Conservation (phyloP, 768 basidiomycete species). For the Lactarius hengduanensis region DNA sequence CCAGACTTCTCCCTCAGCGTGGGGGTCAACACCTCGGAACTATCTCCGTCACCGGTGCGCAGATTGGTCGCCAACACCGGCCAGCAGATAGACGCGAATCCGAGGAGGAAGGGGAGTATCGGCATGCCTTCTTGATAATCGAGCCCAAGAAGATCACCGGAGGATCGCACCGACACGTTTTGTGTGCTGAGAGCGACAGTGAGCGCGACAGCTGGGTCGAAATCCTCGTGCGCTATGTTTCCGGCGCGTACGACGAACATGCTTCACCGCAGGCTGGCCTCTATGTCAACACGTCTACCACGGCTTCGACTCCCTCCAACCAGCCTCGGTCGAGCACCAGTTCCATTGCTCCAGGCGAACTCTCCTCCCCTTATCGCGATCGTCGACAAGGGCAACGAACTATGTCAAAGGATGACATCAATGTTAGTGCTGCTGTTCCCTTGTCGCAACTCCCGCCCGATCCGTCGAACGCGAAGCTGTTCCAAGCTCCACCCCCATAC, state of each 20-base stretch:
- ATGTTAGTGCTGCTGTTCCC: constrained; percentile 52
- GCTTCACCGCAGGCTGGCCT: constrained; percentile 23
- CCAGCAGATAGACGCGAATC: constrained; percentile 49
- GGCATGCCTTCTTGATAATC: constrained; percentile 97
- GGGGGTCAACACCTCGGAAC: constrained; percentile 91
- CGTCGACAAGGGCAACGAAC: constrained; percentile 36
- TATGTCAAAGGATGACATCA: constrained; percentile 59
- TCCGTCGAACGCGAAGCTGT: constrained; percentile 55
- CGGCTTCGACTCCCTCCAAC: constrained; percentile 33
- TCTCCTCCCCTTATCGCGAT: constrained; percentile 30
- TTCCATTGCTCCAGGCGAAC: constrained; percentile 45
- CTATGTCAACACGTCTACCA: constrained; percentile 27
- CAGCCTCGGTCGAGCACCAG: constrained; percentile 60
- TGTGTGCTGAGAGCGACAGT: constrained; percentile 94
- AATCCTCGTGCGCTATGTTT: constrained; percentile 84
- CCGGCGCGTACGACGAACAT: constrained; percentile 71
- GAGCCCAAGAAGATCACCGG: constrained; percentile 76
- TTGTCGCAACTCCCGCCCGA: constrained; percentile 58
- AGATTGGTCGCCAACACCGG: constrained; percentile 93
- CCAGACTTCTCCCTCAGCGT: constrained; percentile 47
- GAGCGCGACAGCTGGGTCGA: constrained; percentile 96
- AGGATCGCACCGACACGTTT: constrained; percentile 78
- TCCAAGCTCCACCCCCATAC: constrained; percentile 43
- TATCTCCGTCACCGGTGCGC: constrained; percentile 86
- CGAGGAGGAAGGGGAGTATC: constrained; percentile 90